Evolutionary conservation across 164 flowering plant species (phyloP).

Genomic region (Nymphaea thermarum): DNA sequence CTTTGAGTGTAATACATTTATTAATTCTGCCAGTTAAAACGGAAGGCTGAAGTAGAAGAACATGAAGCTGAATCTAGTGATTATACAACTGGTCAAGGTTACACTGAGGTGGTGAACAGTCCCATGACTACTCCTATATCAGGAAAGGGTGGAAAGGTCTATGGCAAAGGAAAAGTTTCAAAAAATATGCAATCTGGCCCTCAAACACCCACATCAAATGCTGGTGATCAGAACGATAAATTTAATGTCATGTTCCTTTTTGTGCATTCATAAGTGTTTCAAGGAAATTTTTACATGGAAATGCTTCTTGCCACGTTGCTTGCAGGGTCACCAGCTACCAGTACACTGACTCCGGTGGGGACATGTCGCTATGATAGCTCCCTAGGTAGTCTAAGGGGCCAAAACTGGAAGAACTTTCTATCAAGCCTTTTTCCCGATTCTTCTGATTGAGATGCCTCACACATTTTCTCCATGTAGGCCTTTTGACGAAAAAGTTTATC

Average conservation of each 20-base stretch:
- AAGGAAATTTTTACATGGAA: background rate
- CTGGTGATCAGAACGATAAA: slow-evolving; percentile 22
- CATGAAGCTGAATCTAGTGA: slow-evolving; percentile 30
- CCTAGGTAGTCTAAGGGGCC: slow-evolving; percentile 27
- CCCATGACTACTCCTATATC: slow-evolving; percentile 27
- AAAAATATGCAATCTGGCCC: slow-evolving; percentile 36
- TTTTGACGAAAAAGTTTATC: slow-evolving; percentile 78
- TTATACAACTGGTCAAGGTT: slow-evolving; percentile 21
- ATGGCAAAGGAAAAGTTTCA: slow-evolving; percentile 35
- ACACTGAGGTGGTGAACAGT: slow-evolving; percentile 18
- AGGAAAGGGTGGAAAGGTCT: slow-evolving; percentile 37
- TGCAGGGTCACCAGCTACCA: slow-evolving; percentile 56
- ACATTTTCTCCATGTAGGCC: slow-evolving; percentile 25
- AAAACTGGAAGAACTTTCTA: too few relatives aligned
- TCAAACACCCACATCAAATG: slow-evolving; percentile 52
- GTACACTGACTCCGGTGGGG: slow-evolving; percentile 56
- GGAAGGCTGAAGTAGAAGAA: slow-evolving; percentile 37
- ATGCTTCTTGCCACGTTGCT: background rate
- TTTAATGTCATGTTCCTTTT: background rate
- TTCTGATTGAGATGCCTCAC: too few relatives aligned
- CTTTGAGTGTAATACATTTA: too few relatives aligned
- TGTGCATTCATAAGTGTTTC: background rate
- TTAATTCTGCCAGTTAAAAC: slow-evolving; percentile 21
- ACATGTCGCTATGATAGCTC: slow-evolving; percentile 83
- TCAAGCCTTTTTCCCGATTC: too few relatives aligned